A percentile compares a stretch with the other conserved stretches of the same genome.
Conservation (phyloP, 139 green algal genomes). For the Gonium pectorale region DNA sequence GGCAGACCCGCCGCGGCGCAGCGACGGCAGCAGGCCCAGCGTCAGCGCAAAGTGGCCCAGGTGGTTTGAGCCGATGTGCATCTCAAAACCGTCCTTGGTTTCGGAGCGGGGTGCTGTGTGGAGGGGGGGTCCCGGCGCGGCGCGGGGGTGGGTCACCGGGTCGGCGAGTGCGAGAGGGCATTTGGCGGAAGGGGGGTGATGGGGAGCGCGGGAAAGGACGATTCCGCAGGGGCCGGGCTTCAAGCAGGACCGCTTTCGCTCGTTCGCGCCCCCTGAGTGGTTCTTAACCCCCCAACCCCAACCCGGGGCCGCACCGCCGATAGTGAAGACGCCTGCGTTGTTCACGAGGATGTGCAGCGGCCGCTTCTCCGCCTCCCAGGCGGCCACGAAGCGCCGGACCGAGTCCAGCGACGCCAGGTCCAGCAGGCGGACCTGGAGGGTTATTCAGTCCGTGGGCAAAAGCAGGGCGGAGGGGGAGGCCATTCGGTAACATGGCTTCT, state of each 20-base stretch:
- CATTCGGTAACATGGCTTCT: too few species aligned
- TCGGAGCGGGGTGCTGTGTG: constrained; percentile 60
- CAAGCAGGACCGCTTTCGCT: too few species aligned
- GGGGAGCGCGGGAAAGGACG: too few species aligned
- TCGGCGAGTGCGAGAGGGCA: too few species aligned
- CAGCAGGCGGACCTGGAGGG: constrained; percentile 74
- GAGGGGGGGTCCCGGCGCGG: too few species aligned
- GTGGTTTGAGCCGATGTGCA: constrained; percentile 88
- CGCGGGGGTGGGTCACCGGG: too few species aligned
- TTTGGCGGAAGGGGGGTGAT: too few species aligned
- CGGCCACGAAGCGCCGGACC: constrained; percentile 73
- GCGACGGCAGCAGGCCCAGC: constrained; percentile 72
- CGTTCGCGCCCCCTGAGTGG: too few species aligned
- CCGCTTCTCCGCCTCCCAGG: constrained; percentile 64
- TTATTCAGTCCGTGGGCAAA: too few species aligned
- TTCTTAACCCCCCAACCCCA: too few species aligned
- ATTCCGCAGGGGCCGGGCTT: too few species aligned
- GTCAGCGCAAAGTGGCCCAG: constrained; percentile 87
- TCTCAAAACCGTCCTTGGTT: constrained; percentile 81
- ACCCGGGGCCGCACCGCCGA: too few species aligned
- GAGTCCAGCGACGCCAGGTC: constrained; percentile 85
- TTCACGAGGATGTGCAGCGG: constrained; percentile 91
- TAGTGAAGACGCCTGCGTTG: constrained; percentile 90
- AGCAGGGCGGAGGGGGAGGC: background rate
- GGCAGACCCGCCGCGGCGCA: constrained; percentile 46